Evolutionary conservation across 352 stramenopile genomes (phyloP), one percentile per base, ranked within the genome.

Genomic region (Phytophthora pluvialis): DNA sequence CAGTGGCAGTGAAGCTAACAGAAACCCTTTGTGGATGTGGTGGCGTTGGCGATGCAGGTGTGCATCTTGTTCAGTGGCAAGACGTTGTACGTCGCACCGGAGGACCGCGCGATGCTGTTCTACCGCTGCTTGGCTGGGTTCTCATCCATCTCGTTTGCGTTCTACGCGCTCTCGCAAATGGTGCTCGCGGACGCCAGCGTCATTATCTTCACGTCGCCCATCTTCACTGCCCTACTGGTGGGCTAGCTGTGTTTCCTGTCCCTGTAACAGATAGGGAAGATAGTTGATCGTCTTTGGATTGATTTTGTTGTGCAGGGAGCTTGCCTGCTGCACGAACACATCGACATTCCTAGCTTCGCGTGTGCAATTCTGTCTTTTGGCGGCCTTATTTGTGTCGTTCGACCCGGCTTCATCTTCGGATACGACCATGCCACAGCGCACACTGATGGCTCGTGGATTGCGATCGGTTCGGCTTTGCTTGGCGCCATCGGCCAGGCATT

Each of bases 141-240:
- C 39, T 75, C 65, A 32, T 91, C 86, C 51, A 91, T 94, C 48
- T 81, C 77, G 47, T 88, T 91, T 49, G 81, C 74, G 9, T 94
- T 94, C 62, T 91, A 89, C 63, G 81, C 86, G 1, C 48, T 94
- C 9, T 89, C 83, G 13, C 83, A 92, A 63, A 90, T 94, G 81
- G 83, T 90, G 52, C 72, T 94, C 3, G 86, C 86, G 4, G 86
- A 94, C 43, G 72, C 77, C 8, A 93, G 81, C 46, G 75, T 86
- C 12, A 70, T 92, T n/a, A 61, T 94, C 18, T 94, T 94, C 55
- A 91, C 78, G 0, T 88, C 72, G 15, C 86, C 86, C 4, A 69
- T 92, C 31, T 78, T 91, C 46, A 91, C 83, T 3, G 90, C 88
- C 64, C 82, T 91, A 52, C 60, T 93, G 29, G 86, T 94, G 66